Evolutionary conservation across 1,139 yeast species (phyloP).

Genomic region (Eremothecium coryli): DNA sequence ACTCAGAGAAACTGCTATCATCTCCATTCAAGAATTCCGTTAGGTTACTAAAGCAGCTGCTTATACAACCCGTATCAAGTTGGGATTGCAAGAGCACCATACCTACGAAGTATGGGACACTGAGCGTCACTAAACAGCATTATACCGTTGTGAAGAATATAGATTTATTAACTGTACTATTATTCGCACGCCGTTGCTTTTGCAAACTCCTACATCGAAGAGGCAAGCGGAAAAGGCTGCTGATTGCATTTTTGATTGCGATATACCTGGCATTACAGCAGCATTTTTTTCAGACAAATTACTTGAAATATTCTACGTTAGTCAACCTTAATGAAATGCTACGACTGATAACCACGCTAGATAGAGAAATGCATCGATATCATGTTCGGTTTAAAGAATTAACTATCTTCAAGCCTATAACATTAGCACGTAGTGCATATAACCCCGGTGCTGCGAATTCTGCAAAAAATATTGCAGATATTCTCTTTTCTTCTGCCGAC

Average conservation of each 20-base stretch:
- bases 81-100: constrained; percentile 1
- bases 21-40: constrained; percentile 16
- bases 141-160: constrained; percentile 12
- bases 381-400: constrained; percentile 16
- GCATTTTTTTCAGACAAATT: constrained; percentile 16
- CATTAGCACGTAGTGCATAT: constrained; percentile 4
- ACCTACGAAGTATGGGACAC: constrained; percentile 20
- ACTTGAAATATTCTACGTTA: constrained; percentile 16
- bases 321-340: constrained; percentile 13
- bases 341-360: constrained; percentile 14
- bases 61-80: neutral
- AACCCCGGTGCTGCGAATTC: neutral
- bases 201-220: constrained; percentile 7
- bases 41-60: constrained; percentile 2
- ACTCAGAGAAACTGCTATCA: constrained; percentile 10
- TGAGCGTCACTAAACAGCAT: constrained; percentile 9
- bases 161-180: constrained; percentile 12
- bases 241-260: constrained; percentile 13
- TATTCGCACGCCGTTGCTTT: constrained; percentile 9
- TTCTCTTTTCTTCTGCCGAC: constrained; percentile 18
- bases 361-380: constrained; percentile 16
- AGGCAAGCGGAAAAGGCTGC: constrained; percentile 8
- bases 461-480: constrained; percentile 11
- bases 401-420: constrained; percentile 13
- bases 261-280: constrained; percentile 21